A percentile compares a stretch with the other conserved stretches of the same genome.
These are phyloP conservation scores for Aspergillus arachidicola DNA, from an alignment of 2,329 filamentous ascomycete species.

Conservation along the genomic window DNA sequence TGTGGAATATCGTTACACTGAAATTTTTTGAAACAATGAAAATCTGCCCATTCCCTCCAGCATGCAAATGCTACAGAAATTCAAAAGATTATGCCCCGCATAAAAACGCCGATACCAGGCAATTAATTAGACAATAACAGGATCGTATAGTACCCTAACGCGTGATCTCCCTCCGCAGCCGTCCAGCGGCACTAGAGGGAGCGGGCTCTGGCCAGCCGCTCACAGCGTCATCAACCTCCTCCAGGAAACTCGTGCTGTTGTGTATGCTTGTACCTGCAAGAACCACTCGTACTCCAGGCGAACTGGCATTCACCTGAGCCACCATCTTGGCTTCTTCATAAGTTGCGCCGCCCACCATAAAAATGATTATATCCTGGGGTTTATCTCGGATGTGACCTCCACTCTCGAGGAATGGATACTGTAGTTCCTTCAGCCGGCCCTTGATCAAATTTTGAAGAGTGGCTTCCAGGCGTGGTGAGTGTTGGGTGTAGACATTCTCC, in stretches of 20 bases:
- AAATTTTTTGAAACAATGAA: neutral
- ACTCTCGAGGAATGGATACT: conserved; percentile 93
- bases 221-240: conserved; percentile 89
- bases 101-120: conserved; percentile 13
- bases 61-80: neutral
- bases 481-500: conserved; percentile 98
- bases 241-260: conserved; percentile 84
- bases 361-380: conserved; percentile 93
- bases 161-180: conserved; percentile 64
- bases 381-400: conserved; percentile 87
- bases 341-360: conserved; percentile 89
- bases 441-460: conserved; percentile 94
- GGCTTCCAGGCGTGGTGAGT: conserved; percentile 82
- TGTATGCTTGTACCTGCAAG: conserved; percentile 86
- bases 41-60: neutral
- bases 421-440: conserved; percentile 78
- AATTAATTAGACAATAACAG: neutral
- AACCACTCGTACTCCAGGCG: conserved; percentile 85
- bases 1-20: neutral
- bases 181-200: conserved; percentile 61
- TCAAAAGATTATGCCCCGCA: neutral
- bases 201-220: conserved; percentile 77
- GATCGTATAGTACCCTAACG: conserved; percentile 36
- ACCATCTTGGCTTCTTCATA: conserved; percentile 98
- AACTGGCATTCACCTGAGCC: conserved; percentile 89